Evolutionary conservation across 2,329 filamentous ascomycete genomes (phyloP).

Genomic region (Colletotrichum truncatum): DNA sequence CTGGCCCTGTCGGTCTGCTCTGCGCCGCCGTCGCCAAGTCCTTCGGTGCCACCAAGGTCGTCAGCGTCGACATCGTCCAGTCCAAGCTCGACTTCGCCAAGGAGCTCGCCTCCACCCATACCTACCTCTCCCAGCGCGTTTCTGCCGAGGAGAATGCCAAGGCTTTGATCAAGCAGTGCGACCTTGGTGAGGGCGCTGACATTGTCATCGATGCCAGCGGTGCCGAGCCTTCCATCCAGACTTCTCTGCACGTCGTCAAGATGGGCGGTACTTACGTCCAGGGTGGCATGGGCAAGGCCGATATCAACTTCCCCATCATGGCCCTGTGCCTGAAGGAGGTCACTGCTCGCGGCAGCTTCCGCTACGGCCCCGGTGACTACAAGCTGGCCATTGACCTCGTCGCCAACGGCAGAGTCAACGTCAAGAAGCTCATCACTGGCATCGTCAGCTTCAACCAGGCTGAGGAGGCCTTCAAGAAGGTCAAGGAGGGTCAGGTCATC

Average conservation of each 20-base stretch:
- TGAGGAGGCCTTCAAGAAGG: slow-evolving; percentile 86
- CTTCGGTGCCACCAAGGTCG: slow-evolving; percentile 85
- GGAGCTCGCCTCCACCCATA: slow-evolving; percentile 76
- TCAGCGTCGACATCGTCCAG: slow-evolving; percentile 89
- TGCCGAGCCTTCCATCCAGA: slow-evolving; percentile 81
- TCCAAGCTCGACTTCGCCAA: slow-evolving; percentile 82
- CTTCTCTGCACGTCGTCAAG: slow-evolving; percentile 75
- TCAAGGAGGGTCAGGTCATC: slow-evolving; percentile 83
- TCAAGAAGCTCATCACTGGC: slow-evolving; percentile 83
- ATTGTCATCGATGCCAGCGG: slow-evolving; percentile 84
- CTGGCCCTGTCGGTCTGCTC: slow-evolving; percentile 86
- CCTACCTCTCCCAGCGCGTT: slow-evolving; percentile 70
- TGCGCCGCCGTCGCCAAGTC: slow-evolving; percentile 87
- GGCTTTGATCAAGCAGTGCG: slow-evolving; percentile 70
- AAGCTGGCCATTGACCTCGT: slow-evolving; percentile 83
- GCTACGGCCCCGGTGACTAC: slow-evolving; percentile 91
- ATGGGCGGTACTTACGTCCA: slow-evolving; percentile 83
- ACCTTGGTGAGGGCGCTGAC: slow-evolving; percentile 74
- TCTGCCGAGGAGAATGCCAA: slow-evolving; percentile 78
- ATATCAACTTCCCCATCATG: slow-evolving; percentile 93
- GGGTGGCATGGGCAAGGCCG: slow-evolving; percentile 87
- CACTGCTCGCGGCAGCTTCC: slow-evolving; percentile 86
- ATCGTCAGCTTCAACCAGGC: slow-evolving; percentile 84
- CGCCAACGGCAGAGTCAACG: slow-evolving; percentile 75
- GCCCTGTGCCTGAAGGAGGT: slow-evolving; percentile 90